These are phyloP conservation scores for Musa itinerans DNA, from an alignment of 176 grass and related monocot species.

Conservation along the genomic window DNA sequence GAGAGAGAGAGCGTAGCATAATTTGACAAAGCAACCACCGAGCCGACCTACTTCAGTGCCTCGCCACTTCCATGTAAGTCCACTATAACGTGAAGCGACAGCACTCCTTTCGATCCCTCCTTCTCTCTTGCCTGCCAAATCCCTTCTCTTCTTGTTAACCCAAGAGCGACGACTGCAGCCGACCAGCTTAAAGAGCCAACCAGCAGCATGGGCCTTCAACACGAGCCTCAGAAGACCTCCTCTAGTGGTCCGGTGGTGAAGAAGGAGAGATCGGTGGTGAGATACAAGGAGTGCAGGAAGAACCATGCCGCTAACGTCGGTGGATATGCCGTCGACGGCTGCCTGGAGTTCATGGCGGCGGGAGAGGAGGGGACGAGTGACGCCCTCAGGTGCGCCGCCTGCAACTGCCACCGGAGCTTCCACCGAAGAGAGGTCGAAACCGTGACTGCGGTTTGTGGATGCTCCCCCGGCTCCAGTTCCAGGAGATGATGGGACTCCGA, in stretches of 20 bases:
- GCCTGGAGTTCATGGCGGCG: background rate
- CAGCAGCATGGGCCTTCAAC: background rate
- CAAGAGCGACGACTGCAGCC: too few species aligned
- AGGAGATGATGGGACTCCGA: background rate
- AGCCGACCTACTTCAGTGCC: background rate
- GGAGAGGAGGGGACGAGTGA: conserved; percentile 1
- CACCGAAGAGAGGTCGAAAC: too few species aligned
- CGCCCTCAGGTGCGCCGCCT: background rate
- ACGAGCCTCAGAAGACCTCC: background rate
- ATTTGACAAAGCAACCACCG: conserved; percentile 5
- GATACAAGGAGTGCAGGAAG: conserved; percentile 1
- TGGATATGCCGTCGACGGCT: conserved; percentile 2
- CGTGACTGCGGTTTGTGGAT: too few species aligned
- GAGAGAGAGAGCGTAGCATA: background rate
- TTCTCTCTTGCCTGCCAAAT: background rate
- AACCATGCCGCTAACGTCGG: conserved; percentile 1
- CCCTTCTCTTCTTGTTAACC: too few species aligned
- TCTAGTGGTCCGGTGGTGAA: background rate
- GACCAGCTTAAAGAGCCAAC: too few species aligned
- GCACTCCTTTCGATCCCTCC: background rate
- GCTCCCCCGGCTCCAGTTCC: background rate
- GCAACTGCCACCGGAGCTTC: background rate
- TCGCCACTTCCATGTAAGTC: background rate
- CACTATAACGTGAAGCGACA: background rate
- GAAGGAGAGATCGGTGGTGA: background rate